Evolutionary conservation across 140 eudicot genomes (phyloP).

Genomic region (Oenanthe javanica): DNA sequence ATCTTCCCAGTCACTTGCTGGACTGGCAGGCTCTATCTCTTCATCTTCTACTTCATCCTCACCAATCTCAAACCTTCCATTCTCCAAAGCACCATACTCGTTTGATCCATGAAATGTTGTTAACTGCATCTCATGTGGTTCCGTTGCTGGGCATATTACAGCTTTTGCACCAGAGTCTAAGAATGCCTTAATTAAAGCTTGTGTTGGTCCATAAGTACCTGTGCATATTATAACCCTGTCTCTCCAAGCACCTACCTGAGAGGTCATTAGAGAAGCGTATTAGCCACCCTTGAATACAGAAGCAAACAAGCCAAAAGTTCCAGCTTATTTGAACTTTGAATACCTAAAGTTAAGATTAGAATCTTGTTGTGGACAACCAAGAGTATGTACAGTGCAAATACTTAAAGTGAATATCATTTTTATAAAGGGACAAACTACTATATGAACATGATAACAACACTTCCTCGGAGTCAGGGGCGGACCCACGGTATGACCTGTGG

Average conservation of each 20-base stretch:
- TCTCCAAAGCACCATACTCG: conserved; percentile 56
- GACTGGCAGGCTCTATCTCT: conserved; percentile 48
- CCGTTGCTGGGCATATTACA: conserved; percentile 73
- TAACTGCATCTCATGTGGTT: conserved; percentile 77
- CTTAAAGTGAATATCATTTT: background rate
- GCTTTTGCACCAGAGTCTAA: conserved; percentile 97
- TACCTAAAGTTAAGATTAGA: background rate
- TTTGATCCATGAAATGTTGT: conserved; percentile 66
- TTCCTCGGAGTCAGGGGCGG: background rate
- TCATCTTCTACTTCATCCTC: conserved; percentile 84
- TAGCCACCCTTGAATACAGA: background rate
- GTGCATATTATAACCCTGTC: conserved; percentile 90
- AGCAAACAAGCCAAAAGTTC: background rate
- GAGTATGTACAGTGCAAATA: too few relatives aligned
- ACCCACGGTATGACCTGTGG: too few relatives aligned
- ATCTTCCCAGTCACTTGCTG: conserved; percentile 94
- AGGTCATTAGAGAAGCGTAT: conserved; percentile 5
- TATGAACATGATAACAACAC: background rate
- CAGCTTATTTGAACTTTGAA: background rate
- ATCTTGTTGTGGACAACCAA: background rate
- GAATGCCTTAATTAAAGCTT: conserved; percentile 68
- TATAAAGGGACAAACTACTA: background rate
- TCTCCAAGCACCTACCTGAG: conserved; percentile 97
- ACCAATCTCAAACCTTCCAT: conserved; percentile 85
- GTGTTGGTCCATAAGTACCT: conserved; percentile 69